Conservation (phyloP, 352 stramenopile species). For the Saprolegnia diclina region DNA sequence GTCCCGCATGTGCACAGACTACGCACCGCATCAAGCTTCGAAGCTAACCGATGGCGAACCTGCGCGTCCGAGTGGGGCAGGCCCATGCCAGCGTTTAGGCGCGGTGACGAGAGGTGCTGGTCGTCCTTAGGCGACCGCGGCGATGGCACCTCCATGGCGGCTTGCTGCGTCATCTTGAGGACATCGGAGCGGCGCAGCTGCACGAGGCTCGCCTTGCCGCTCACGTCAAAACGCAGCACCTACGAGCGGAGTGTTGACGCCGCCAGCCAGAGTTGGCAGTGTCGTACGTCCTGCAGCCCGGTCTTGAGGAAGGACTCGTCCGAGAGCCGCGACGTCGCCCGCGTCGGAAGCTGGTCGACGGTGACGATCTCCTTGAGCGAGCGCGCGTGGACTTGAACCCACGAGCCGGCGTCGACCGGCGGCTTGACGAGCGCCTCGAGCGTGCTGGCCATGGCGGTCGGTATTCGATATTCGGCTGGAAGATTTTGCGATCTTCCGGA, state of each 20-base stretch:
- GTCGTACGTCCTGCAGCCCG: slow-evolving; percentile 22
- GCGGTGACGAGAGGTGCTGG: background rate
- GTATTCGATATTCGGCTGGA: background rate
- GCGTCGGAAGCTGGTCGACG: slow-evolving; percentile 21
- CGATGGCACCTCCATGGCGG: slow-evolving; percentile 31
- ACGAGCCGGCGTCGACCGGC: background rate
- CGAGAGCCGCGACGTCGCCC: background rate
- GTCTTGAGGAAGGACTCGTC: slow-evolving; percentile 25
- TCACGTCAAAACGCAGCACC: slow-evolving; percentile 50
- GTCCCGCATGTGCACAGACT: slow-evolving; percentile 68
- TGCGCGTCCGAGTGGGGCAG: slow-evolving; percentile 21
- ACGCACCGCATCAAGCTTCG: background rate
- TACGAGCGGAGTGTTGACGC: background rate
- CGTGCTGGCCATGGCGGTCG: background rate
- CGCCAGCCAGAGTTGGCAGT: background rate
- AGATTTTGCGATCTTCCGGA: background rate
- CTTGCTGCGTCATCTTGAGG: slow-evolving; percentile 51
- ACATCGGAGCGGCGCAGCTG: slow-evolving; percentile 53
- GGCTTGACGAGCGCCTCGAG: slow-evolving; percentile 13
- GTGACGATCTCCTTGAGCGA: slow-evolving; percentile 24
- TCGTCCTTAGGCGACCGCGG: background rate
- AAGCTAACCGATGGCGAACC: background rate
- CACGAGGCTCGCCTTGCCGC: slow-evolving; percentile 46
- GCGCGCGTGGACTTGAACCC: slow-evolving; percentile 22
- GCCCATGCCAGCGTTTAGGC: background rate